Base-by-base conservation (phyloP, 768 basidiomycete species). In the Agrocybe chaxingu region DNA sequence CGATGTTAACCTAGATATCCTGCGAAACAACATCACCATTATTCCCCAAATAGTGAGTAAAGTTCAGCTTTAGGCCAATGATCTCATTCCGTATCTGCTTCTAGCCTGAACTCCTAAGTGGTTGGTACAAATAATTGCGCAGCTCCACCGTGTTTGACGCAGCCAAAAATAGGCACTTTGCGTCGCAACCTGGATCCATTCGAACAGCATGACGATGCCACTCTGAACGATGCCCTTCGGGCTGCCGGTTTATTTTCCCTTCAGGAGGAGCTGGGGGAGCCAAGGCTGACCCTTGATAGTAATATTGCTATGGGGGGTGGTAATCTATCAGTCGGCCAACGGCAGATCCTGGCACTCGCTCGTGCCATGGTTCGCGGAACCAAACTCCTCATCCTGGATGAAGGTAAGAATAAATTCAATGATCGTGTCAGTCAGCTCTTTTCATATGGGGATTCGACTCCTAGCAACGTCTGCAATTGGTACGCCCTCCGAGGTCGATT, bases 291-390 rank as follows among this genome's bases (percentile, higher is more conserved):
- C 10, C 66, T 81, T 35, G 76, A 80, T 47, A 76, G 67, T 18
- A 53, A 56, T 29, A 69, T 81, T 43, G 60, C 72, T 24, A 70
- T 68, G 3, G 85, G 85, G 7, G 88, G 87, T 3, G 65, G 73
- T 30, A 90, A 90, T 64, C 80, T 90, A 57, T 87, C 84, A 4
- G 81, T 86, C 35, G 89, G 89, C 24, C 87, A 90, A 61, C 66
- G 87, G 9, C 89, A 92, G 58, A 75, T 86, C 40, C 74, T 86
- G 42, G 82, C 82, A 7, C 72, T 86, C 61, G 83, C 84, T 4
- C 70, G 84, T 33, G 84, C 84, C 2, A 74, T 85, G 53, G 68
- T 85, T 8, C 71, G 80, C 31, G 73, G 76, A 39, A 84, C 78
- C 65, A 75, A 80, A 42, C 69, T 86, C 31, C 74, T 86, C 42